Base-by-base conservation (phyloP, 257 asterid species). In the Solanum sejunctum region DNA sequence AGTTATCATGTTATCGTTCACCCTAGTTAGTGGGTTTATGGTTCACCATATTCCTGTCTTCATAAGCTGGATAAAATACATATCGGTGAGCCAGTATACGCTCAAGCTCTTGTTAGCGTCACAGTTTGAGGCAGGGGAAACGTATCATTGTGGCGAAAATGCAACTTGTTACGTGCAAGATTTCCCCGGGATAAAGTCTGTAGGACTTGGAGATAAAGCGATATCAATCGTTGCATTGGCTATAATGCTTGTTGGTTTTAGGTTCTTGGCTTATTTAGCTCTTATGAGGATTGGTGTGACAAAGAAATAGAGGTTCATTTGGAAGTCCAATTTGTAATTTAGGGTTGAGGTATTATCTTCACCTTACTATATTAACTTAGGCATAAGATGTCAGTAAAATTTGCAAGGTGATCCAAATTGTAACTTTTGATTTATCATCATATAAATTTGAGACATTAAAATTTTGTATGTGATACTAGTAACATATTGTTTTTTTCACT, bases 231-330 rank as follows among this genome's bases (percentile, higher is more conserved):
- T 90, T 49, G 96, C 93, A 2, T 41, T 94, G 91, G 87, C 86
- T 28, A n/a, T 89, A 1, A 93, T 96, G 99, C 85, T 94, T 41
- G 90, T 96, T 80, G 92, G 88, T 1, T 94, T 92, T 55, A 88
- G 98, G 89, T 75, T 93, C 4, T 47, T 96, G 49, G 97, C 99
- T 1, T 96, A 96, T 84, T 13, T 92, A n/a, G 95, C 98, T 0
- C 96, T 96, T 26, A 92, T 86, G 93, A 94, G 97, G 63, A 84
- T 94, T 85, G 99, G 98, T 36, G 93, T 91, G 10, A 81, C 91
- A 0, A 90, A 80, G 88, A 91, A 93, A 61, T 91, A 89, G 90
- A 80, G 26, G 8, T 12, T 47, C 3, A 51, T 77, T 51, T 77
- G 45, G 26, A 51, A 75, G 82, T 75, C 45, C 45, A 8, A 75